Evolutionary conservation across 2,329 filamentous ascomycete species (phyloP), one percentile per base, ranked within the genome.

Genomic region (Aspergillus sp.): DNA sequence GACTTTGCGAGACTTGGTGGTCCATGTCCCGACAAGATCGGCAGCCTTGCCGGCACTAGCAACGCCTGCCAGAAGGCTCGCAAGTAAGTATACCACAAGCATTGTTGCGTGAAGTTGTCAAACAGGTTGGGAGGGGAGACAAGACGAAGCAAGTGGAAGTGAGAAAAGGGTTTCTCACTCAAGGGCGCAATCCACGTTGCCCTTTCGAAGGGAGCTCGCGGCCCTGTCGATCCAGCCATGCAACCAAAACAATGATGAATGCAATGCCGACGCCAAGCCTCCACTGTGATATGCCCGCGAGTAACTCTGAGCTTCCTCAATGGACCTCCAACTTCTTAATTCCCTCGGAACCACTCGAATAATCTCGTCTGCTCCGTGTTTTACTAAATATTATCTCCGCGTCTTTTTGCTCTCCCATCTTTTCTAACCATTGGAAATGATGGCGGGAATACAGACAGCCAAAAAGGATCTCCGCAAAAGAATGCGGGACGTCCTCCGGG

Each of bases 401-500:
- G 4, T 23, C 31, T 21, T 19, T 15, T 21, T 17, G 4, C 21
- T 37, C 12, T 23, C 15, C n/a, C 27, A 25, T 11, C 6, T 31
- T 12, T 8, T 12, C 23, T 11, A 21, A 15, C 27, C 19, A 33
- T 31, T 47, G 25, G 31, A 50, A 44, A 72, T 72, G 60, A 87
- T 86, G 81, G 76, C 83, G 46, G 77, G 84, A 52, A 75, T 92
- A 55, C 82, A 82, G 62, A 80, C 82, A 57, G 87, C 89, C 45
- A 96, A 96, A 78, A 87, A 89, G 70, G 87, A 90, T 66, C 79
- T 96, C 60, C 84, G 93, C 57, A 81, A 80, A 61, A 76, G 83
- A 53, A 88, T 96, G 77, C 92, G 88, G 70, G 78, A 83, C 62
- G 81, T 81, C 33, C 81, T 96, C 19, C 81, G 84, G 19, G 74